These are phyloP conservation scores for Aristolochia californica DNA, from an alignment of 164 flowering plant genomes.

Conservation along the genomic window DNA sequence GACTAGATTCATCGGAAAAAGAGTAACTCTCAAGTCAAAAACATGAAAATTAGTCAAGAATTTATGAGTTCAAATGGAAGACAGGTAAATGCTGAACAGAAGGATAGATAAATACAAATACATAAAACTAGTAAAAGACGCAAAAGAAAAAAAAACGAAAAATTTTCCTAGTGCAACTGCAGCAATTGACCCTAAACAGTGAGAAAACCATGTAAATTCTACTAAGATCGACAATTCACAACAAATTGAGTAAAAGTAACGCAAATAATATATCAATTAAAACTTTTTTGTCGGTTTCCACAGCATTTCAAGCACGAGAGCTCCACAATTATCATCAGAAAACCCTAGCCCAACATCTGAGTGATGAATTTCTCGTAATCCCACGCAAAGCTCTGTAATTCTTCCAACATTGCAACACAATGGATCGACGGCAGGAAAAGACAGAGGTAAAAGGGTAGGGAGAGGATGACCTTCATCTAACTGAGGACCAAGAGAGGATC, in stretches of 20 bases:
- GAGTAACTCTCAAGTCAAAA: no score
- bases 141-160: no score
- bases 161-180: no score
- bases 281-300: not conserved
- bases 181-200: no score
- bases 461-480: constrained; percentile 31
- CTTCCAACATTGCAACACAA: not conserved
- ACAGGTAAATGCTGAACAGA: no score
- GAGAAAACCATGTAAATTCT: no score
- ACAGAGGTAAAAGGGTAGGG: not conserved
- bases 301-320: not conserved
- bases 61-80: no score
- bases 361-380: not conserved
- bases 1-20: no score
- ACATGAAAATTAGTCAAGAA: no score
- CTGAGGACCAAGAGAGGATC: constrained; percentile 33
- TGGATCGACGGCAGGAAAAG: not conserved
- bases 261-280: not conserved
- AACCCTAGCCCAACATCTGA: constrained; percentile 1
- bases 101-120: no score
- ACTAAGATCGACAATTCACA: not conserved
- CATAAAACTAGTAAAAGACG: no score
- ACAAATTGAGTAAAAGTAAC: not conserved
- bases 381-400: not conserved
- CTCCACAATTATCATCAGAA: not conserved